Evolutionary conservation across 1,284 basidiomycete species (phyloP).

Genomic region (Fomes fomentarius): DNA sequence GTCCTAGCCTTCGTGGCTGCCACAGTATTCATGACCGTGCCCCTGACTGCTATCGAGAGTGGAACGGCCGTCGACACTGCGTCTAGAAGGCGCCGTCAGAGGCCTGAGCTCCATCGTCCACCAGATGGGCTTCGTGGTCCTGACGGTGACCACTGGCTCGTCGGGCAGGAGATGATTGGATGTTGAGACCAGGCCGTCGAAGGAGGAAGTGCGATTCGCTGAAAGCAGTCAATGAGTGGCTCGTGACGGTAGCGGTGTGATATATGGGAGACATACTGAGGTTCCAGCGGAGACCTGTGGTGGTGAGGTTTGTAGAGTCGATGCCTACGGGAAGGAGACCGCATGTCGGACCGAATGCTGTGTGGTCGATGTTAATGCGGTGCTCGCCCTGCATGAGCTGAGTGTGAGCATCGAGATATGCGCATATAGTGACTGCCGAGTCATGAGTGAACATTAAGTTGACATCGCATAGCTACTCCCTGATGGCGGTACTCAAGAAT

Average conservation of each 20-base stretch:
- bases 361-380: constrained; percentile 73
- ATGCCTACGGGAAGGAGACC: constrained; percentile 92
- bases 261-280: constrained; percentile 56
- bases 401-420: too few relatives aligned
- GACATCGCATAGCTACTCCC: too few relatives aligned
- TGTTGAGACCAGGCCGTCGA: constrained; percentile 85
- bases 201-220: constrained; percentile 70
- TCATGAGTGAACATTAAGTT: too few relatives aligned
- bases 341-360: constrained; percentile 83
- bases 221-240: constrained; percentile 7
- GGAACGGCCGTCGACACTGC: background rate
- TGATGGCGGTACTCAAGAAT: too few relatives aligned
- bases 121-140: constrained; percentile 84
- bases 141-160: constrained; percentile 64
- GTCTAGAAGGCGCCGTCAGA: constrained; percentile 1
- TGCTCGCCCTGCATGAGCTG: constrained; percentile 70
- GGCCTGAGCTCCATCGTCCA: constrained; percentile 57
- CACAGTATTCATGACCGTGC: background rate
- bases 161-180: constrained; percentile 86
- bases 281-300: constrained; percentile 90
- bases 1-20: background rate
- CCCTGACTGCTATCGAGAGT: background rate
- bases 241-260: too few relatives aligned
- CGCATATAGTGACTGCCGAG: too few relatives aligned
- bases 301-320: constrained; percentile 74